Percentiles rank a stretch among this genome's conserved stretches.
These are phyloP conservation scores for Phytophthora europaea DNA, from an alignment of 352 stramenopile genomes.

Conservation along the genomic window DNA sequence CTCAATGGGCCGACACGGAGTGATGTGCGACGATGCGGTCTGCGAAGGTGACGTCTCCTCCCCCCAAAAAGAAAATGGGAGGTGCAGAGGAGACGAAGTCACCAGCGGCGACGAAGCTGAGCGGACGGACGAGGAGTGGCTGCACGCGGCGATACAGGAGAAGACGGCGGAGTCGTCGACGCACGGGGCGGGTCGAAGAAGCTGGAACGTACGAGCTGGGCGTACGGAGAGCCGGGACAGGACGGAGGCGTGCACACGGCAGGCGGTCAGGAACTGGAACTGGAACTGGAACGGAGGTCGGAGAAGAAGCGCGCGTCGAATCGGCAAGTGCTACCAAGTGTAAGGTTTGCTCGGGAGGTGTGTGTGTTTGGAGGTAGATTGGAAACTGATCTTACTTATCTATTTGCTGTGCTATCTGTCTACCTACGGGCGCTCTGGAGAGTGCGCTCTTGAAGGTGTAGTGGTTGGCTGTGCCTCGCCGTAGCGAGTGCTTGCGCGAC, in stretches of 20 bases:
- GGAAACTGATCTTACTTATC: background rate
- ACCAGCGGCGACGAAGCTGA: background rate
- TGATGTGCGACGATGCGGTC: constrained; percentile 5
- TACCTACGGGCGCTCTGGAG: background rate
- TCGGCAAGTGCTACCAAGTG: constrained; percentile 7
- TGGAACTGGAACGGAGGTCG: background rate
- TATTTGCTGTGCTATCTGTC: background rate
- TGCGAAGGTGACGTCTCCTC: background rate
- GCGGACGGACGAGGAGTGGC: background rate
- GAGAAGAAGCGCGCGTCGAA: constrained; percentile 3
- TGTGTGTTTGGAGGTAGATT: background rate
- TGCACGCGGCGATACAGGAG: background rate
- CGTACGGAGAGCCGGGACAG: background rate
- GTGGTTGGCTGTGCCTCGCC: background rate
- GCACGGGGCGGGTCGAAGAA: background rate
- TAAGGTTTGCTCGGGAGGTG: background rate
- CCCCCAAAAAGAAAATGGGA: constrained; percentile 1
- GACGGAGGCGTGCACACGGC: background rate
- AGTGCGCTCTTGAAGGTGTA: background rate
- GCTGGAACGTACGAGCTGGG: background rate
- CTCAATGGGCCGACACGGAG: constrained; percentile 1
- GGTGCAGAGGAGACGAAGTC: background rate
- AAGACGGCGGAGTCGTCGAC: background rate
- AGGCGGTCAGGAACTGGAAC: background rate
- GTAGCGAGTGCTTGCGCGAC: background rate